Evolutionary conservation across 805 yeast species (phyloP).

Genomic region (Debaryomyces tyrocola): DNA sequence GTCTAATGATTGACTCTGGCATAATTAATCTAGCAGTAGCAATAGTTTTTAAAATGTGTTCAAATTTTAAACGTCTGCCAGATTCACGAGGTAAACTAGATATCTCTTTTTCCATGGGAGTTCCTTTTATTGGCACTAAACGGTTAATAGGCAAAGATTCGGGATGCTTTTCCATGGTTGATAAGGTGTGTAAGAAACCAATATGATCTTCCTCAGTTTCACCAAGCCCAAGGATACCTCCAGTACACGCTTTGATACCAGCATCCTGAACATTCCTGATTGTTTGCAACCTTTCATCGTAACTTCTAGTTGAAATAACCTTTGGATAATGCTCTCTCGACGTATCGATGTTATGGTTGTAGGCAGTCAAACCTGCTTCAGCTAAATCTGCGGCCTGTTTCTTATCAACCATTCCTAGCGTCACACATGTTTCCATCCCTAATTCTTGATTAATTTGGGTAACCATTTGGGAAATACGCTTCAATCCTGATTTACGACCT

Average conservation of each 20-base stretch:
- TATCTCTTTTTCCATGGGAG: slow-evolving; percentile 66
- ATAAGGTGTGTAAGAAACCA: slow-evolving; percentile 62
- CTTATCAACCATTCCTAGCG: slow-evolving; percentile 72
- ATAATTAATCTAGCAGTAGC: slow-evolving; percentile 75
- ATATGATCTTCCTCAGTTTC: slow-evolving; percentile 72
- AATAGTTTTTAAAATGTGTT: slow-evolving; percentile 63
- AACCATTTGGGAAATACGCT: slow-evolving; percentile 65
- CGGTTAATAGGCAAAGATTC: slow-evolving; percentile 81
- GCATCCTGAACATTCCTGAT: slow-evolving; percentile 61
- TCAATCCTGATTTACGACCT: slow-evolving; percentile 69
- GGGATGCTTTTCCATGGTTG: slow-evolving; percentile 72
- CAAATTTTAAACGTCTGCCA: slow-evolving; percentile 51
- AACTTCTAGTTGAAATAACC: slow-evolving; percentile 68
- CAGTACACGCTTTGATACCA: slow-evolving; percentile 71
- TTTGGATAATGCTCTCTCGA: slow-evolving; percentile 74
- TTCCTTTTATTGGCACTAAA: slow-evolving; percentile 76
- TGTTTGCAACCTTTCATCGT: slow-evolving; percentile 70
- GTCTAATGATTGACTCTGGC: slow-evolving; percentile 69
- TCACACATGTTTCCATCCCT: slow-evolving; percentile 77
- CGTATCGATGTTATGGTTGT: slow-evolving; percentile 79
- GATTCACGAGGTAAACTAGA: slow-evolving; percentile 30
- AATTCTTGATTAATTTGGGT: slow-evolving; percentile 55
- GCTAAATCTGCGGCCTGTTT: slow-evolving; percentile 61
- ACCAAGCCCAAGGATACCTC: slow-evolving; percentile 79
- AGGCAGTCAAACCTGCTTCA: slow-evolving; percentile 76